phyloP scores from a whole-genome alignment of 164 flowering plant species.

The Warburgia ugandensis region DNA sequence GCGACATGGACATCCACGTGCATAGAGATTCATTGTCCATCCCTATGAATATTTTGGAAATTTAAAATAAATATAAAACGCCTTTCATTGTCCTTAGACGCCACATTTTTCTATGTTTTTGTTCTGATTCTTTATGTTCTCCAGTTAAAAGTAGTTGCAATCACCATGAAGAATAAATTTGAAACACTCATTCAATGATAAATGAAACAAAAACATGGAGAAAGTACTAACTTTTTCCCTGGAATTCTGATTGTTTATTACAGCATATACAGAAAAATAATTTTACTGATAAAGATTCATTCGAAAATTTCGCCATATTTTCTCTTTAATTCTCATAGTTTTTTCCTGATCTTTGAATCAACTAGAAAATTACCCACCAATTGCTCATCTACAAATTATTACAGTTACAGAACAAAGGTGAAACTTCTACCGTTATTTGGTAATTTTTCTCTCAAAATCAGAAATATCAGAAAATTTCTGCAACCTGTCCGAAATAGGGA shows the following conservation, averaged over 20 bases:
- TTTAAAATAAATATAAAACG: not conserved
- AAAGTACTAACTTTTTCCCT: not conserved
- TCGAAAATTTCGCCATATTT: not conserved
- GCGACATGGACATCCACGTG: constrained; percentile 50
- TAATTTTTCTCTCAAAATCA: not conserved
- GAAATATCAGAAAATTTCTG: too few relatives aligned
- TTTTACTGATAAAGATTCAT: not conserved
- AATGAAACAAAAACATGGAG: not conserved
- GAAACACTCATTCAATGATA: not conserved
- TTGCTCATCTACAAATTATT: not conserved
- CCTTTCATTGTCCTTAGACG: too few relatives aligned
- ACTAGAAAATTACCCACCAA: too few relatives aligned
- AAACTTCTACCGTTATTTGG: not conserved
- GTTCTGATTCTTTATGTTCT: not conserved
- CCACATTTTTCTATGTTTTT: too few relatives aligned
- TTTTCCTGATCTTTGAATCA: too few relatives aligned
- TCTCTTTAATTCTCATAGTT: too few relatives aligned
- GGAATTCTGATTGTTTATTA: not conserved
- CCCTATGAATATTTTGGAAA: constrained; percentile 16
- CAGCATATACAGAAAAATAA: not conserved
- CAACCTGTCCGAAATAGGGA: too few relatives aligned
- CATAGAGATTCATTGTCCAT: constrained; percentile 48
- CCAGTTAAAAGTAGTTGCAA: not conserved
- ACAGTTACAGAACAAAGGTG: not conserved
- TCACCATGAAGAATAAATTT: not conserved